phyloP scores from a whole-genome alignment of 164 flowering plant species.

The Liriodendron chinense region DNA sequence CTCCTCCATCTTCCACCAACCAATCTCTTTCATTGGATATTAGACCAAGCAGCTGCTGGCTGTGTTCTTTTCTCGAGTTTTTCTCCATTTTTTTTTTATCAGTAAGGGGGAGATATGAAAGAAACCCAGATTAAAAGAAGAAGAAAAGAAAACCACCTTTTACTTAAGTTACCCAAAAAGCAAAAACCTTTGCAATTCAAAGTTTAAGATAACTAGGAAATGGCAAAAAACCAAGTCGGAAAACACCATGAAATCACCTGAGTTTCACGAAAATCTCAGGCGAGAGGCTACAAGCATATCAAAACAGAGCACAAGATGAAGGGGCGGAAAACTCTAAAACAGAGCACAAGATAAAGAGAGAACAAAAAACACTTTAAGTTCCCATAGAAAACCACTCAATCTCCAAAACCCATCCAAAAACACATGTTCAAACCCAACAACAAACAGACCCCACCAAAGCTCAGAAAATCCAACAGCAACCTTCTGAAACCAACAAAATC shows the following conservation, averaged over 20 bases:
- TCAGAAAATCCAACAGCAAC: background rate
- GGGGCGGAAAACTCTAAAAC: background rate
- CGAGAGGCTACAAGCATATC: background rate
- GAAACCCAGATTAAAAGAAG: constrained; percentile 4
- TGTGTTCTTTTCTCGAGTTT: constrained; percentile 29
- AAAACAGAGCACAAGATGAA: background rate
- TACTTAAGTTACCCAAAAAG: background rate
- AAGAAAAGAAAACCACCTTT: background rate
- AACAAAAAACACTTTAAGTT: background rate
- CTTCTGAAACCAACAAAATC: background rate
- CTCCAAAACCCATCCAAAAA: background rate
- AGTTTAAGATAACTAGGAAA: background rate
- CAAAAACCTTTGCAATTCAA: background rate
- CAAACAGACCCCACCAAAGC: constrained; percentile 4
- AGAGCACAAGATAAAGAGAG: background rate
- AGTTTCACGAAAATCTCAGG: background rate
- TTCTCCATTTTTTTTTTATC: constrained; percentile 37
- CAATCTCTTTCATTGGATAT: constrained; percentile 48
- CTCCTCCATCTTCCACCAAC: constrained; percentile 27
- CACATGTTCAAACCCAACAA: background rate
- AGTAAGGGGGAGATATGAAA: background rate
- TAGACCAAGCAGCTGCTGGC: constrained; percentile 55
- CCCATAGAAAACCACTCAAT: background rate
- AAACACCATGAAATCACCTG: background rate
- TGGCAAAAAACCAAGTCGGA: background rate